Evolutionary conservation across 208 protist species (phyloP).

Genomic region (Phytomonas francai): DNA sequence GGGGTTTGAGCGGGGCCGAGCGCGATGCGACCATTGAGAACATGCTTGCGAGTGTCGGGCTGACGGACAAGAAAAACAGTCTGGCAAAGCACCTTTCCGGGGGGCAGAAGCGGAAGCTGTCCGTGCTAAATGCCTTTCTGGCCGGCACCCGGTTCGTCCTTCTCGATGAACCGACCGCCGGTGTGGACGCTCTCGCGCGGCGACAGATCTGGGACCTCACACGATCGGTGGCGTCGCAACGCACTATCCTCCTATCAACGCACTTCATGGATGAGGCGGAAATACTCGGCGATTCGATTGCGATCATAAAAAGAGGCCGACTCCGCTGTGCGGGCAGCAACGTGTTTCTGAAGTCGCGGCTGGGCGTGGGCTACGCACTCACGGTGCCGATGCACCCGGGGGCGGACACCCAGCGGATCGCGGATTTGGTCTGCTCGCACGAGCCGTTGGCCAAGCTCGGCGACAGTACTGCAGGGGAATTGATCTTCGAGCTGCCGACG

Average conservation of each 20-base stretch:
- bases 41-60: constrained; percentile 47
- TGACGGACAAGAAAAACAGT: constrained; percentile 46
- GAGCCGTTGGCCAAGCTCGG: constrained; percentile 25
- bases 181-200: constrained; percentile 78
- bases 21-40: constrained; percentile 22
- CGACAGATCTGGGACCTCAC: constrained; percentile 83
- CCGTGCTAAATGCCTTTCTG: constrained; percentile 77
- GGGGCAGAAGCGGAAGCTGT: constrained; percentile 86
- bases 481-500: constrained; percentile 37
- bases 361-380: constrained; percentile 53
- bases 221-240: constrained; percentile 23
- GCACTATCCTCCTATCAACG: constrained; percentile 75
- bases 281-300: constrained; percentile 86
- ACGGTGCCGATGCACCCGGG: constrained; percentile 28
- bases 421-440: constrained; percentile 9
- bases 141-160: constrained; percentile 63
- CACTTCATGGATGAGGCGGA: constrained; percentile 98
- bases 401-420: constrained; percentile 16
- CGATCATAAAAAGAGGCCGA: constrained; percentile 83
- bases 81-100: constrained; percentile 45
- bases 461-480: constrained; percentile 26
- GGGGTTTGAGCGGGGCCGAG: constrained; percentile 47
- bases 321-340: constrained; percentile 47
- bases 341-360: constrained; percentile 52
- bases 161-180: constrained; percentile 86